phyloP scores from a whole-genome alignment of 1,284 basidiomycete genomes.

The Ganoderma leucocontextum region DNA sequence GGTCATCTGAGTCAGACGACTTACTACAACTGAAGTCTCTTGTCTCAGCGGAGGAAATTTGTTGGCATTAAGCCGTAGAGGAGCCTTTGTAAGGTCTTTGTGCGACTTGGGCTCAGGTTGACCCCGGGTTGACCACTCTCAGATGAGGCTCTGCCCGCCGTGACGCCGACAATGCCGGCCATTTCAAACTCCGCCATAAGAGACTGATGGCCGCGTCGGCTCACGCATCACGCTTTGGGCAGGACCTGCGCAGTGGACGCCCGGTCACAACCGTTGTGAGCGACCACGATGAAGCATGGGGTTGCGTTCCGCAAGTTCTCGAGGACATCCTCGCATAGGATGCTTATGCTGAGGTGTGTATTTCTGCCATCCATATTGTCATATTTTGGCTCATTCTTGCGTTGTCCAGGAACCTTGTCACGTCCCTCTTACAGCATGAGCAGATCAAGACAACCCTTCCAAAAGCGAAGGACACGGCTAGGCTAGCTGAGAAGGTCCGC shows the following conservation, averaged over 20 bases:
- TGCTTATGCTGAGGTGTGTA: conserved; percentile 84
- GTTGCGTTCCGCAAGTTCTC: conserved; percentile 90
- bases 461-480: conserved; percentile 93
- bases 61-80: no score
- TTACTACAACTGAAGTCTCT: neutral
- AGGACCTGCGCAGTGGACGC: conserved; percentile 21
- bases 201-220: conserved; percentile 19
- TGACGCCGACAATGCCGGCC: no score
- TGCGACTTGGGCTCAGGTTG: no score
- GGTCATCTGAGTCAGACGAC: neutral
- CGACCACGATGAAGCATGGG: conserved; percentile 85
- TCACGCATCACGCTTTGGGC: neutral
- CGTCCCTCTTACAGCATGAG: conserved; percentile 94
- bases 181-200: conserved; percentile 13
- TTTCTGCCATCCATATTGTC: neutral
- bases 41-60: neutral
- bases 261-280: conserved; percentile 18
- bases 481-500: conserved; percentile 91
- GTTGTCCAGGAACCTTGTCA: conserved; percentile 85
- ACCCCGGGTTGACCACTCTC: no score
- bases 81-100: no score
- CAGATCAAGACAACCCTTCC: conserved; percentile 96
- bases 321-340: conserved; percentile 86
- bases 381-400: neutral
- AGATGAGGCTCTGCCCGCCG: no score